Evolutionary conservation across 345 rosid species (phyloP).

Genomic region (Acer campestre): DNA sequence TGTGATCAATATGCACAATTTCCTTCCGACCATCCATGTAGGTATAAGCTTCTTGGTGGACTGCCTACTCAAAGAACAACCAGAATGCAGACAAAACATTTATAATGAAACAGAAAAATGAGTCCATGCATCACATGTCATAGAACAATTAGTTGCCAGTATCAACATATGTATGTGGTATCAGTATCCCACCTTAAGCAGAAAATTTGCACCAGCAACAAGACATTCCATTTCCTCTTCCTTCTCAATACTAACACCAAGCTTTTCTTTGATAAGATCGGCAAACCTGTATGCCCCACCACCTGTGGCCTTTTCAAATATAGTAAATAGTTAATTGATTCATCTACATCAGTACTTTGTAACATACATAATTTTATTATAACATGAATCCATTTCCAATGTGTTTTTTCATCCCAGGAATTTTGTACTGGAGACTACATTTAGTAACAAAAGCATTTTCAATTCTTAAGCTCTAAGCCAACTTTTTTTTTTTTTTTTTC

Average conservation of each 20-base stretch:
- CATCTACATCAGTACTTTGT: constrained; percentile 3
- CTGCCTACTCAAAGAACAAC: constrained; percentile 55
- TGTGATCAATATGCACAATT: constrained; percentile 68
- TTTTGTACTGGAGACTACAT: neutral
- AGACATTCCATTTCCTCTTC: constrained; percentile 97
- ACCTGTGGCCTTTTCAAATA: constrained; percentile 83
- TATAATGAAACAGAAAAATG: constrained; percentile 2
- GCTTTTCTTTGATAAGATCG: constrained; percentile 84
- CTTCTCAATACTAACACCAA: constrained; percentile 80
- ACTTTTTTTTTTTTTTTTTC: neutral
- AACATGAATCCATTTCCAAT: neutral
- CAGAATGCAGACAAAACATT: constrained; percentile 13
- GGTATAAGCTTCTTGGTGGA: constrained; percentile 78
- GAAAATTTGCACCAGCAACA: constrained; percentile 91
- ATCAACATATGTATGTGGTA: constrained; percentile 14
- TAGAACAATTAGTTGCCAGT: constrained; percentile 2
- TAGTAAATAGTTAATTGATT: constrained; percentile 20
- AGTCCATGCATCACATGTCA: neutral
- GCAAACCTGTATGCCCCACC: constrained; percentile 97
- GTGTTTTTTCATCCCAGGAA: neutral
- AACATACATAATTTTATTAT: neutral
- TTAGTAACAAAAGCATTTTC: neutral
- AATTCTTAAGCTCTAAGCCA: neutral
- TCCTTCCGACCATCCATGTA: constrained; percentile 69
- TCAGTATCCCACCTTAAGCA: constrained; percentile 69